phyloP scores from a whole-genome alignment of 352 stramenopile genomes.

The Pythium volutum region DNA sequence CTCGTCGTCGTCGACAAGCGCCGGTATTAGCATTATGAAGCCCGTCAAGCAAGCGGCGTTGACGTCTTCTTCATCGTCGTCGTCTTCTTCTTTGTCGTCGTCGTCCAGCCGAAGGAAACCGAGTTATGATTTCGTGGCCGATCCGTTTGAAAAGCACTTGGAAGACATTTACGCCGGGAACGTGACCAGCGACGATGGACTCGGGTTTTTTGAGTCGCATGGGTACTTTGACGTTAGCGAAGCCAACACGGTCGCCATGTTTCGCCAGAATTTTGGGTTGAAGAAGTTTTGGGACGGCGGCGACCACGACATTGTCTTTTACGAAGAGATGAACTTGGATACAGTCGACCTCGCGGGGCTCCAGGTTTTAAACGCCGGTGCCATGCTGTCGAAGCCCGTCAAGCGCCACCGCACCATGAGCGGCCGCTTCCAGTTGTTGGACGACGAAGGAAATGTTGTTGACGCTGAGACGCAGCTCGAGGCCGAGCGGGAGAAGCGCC shows the following conservation, averaged over 20 bases:
- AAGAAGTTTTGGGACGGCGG: conserved; percentile 63
- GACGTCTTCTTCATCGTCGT: too few relatives aligned
- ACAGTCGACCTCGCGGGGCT: conserved; percentile 26
- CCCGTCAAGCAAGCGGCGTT: conserved; percentile 4
- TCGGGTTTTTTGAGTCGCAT: conserved; percentile 78
- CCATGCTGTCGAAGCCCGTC: conserved; percentile 31
- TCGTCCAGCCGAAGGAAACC: background rate
- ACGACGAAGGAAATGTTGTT: conserved; percentile 66
- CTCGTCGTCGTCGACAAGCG: background rate
- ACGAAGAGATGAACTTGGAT: conserved; percentile 20
- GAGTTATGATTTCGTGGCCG: conserved; percentile 8
- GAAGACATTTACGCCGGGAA: conserved; percentile 57
- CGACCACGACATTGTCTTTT: conserved; percentile 27
- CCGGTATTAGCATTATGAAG: conserved; percentile 12
- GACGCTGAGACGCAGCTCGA: conserved; percentile 55
- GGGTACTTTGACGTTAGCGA: conserved; percentile 82
- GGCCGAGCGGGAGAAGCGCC: conserved; percentile 37
- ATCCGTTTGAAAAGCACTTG: conserved; percentile 65
- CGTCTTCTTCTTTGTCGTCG: too few relatives aligned
- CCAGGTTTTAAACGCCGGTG: conserved; percentile 39
- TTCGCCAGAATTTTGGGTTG: conserved; percentile 67
- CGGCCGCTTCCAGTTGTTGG: conserved; percentile 51
- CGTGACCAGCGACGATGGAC: conserved; percentile 43
- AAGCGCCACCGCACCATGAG: conserved; percentile 30
- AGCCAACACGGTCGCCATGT: conserved; percentile 82